Percentiles rank a stretch among this genome's conserved stretches.
Evolutionary conservation across 257 asterid species (phyloP).

Genomic region (Verbascum thapsus): DNA sequence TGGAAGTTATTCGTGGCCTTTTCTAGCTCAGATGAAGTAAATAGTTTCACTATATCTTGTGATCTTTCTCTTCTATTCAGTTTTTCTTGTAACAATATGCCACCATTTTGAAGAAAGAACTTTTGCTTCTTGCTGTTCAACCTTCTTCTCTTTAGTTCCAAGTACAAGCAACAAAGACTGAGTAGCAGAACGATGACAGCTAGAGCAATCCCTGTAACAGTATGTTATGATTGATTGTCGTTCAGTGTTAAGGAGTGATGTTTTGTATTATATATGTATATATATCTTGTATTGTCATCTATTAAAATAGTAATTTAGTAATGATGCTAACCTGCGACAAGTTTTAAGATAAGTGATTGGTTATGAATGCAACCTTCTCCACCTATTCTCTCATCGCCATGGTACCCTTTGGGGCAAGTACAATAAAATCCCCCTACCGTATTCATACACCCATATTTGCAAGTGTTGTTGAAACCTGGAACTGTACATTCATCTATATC

Average conservation of each 20-base stretch:
- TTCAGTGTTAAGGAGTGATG: too few relatives aligned
- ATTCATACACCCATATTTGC: constrained; percentile 24
- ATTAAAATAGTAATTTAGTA: too few relatives aligned
- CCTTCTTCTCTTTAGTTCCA: constrained; percentile 25
- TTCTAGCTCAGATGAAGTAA: constrained; percentile 24
- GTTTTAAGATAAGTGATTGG: neutral
- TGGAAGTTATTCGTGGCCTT: constrained; percentile 32
- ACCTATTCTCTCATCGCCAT: constrained; percentile 30
- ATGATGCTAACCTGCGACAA: constrained; percentile 1
- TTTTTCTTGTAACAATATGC: constrained; percentile 29
- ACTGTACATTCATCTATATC: constrained; percentile 43
- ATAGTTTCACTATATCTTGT: constrained; percentile 3
- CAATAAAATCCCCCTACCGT: constrained; percentile 25
- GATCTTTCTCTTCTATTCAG: constrained; percentile 7
- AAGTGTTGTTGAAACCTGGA: neutral
- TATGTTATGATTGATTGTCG: too few relatives aligned
- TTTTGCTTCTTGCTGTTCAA: neutral
- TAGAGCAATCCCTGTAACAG: constrained; percentile 15
- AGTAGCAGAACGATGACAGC: constrained; percentile 25
- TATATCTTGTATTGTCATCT: too few relatives aligned
- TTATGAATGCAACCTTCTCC: constrained; percentile 25
- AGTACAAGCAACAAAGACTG: constrained; percentile 1
- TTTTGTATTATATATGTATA: neutral
- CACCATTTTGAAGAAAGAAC: constrained; percentile 32
- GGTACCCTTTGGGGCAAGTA: constrained; percentile 36